These are phyloP conservation scores for Pseudopithomyces maydicus DNA, from an alignment of 2,329 filamentous ascomycete genomes.

Conservation along the genomic window DNA sequence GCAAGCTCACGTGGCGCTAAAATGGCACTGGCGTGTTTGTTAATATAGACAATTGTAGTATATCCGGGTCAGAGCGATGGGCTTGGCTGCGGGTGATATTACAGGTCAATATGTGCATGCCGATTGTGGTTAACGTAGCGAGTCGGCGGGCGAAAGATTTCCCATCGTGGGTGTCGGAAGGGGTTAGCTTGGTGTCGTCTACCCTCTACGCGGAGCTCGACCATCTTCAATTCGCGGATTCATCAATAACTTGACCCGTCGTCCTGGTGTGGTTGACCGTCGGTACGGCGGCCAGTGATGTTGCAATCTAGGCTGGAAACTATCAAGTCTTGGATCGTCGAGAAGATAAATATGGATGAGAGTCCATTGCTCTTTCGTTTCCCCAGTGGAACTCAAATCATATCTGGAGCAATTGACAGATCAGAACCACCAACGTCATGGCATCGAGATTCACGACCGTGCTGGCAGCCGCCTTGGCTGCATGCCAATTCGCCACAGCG, in stretches of 20 bases:
- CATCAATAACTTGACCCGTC: not conserved
- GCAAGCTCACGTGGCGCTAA: not conserved
- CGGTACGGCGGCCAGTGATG: conserved; percentile 1
- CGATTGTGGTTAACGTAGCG: not conserved
- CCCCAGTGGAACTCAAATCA: not conserved
- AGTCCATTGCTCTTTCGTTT: not conserved
- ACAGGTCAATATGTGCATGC: not conserved
- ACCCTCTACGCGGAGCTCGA: not conserved
- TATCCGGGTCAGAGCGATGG: not conserved
- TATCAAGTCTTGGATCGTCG: not conserved
- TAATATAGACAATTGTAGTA: not conserved
- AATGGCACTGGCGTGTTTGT: not conserved
- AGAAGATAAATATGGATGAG: not conserved
- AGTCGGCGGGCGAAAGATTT: not conserved
- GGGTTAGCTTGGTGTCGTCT: not conserved
- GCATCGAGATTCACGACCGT: not conserved
- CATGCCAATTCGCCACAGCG: not conserved
- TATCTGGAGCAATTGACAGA: not conserved
- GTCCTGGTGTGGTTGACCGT: not conserved
- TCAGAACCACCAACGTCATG: not conserved
- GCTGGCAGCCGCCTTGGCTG: not conserved
- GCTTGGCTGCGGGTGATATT: not conserved
- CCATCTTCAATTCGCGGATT: not conserved
- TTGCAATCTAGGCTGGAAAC: not conserved
- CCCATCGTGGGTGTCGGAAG: not conserved